A percentile compares a stretch with the other conserved stretches of the same genome.
These are phyloP conservation scores for Cyberlindnera euphorbiiphila DNA, from an alignment of 805 yeast species.

Conservation along the genomic window DNA sequence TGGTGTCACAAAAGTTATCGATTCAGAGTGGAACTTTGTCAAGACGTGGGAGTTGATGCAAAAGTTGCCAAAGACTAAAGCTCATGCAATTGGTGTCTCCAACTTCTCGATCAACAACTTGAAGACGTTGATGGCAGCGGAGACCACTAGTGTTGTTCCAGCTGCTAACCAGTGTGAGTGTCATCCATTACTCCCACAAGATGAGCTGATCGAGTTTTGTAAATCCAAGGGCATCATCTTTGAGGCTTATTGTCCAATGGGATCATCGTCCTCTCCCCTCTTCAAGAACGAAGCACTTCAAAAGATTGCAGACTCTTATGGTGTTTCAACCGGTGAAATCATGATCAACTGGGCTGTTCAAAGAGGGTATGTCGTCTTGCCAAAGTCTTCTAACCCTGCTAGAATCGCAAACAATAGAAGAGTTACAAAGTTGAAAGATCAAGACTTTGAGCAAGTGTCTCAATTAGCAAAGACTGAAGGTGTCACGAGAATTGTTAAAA, in stretches of 20 bases:
- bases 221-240: conserved; percentile 17
- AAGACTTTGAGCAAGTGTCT: conserved; percentile 32
- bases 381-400: conserved; percentile 43
- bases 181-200: conserved; percentile 21
- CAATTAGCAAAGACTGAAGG: conserved; percentile 28
- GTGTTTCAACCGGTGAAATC: conserved; percentile 43
- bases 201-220: conserved; percentile 14
- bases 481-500: conserved; percentile 28
- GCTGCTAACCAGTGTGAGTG: conserved; percentile 22
- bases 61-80: conserved; percentile 11
- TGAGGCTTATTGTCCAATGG: conserved; percentile 23
- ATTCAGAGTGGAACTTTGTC: conserved; percentile 52
- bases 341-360: conserved; percentile 56
- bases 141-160: conserved; percentile 13
- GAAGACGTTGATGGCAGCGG: conserved; percentile 11
- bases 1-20: not conserved
- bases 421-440: conserved; percentile 30
- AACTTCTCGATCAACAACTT: conserved; percentile 18
- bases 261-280: conserved; percentile 18
- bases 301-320: conserved; percentile 42
- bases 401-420: conserved; percentile 38
- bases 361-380: conserved; percentile 52
- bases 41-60: conserved; percentile 22
- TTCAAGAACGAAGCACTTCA: conserved; percentile 36
- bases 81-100: conserved; percentile 21